Evolutionary conservation across 2,329 filamentous ascomycete genomes (phyloP), one percentile per base, ranked within the genome.

Genomic region (Penicillium thymicola): DNA sequence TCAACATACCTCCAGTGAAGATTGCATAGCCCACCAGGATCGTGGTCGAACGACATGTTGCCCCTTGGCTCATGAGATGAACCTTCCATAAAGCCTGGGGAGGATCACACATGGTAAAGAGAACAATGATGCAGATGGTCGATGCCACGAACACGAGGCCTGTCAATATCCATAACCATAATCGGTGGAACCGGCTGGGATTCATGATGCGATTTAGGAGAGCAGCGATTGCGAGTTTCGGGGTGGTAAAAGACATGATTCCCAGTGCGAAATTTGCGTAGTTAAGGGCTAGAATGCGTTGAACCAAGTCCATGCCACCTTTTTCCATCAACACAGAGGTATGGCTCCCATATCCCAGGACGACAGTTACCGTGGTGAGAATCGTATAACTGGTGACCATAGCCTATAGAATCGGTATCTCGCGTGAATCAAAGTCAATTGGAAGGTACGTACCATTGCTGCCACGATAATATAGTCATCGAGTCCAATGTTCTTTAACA

Each of bases 51-150:
- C 71, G 72, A 59, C 72, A 80, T 8, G 34, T 70, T 7, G 70
- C 73, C 3, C 42, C 73, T 66, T 4, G 65, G 59, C 18, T 70
- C 8, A 61, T 42, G 13, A 64, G 50, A 67, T 49, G 49, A 14
- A 48, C 57, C 36, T 74, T 65, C 79, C 79, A 81, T 18, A 74
- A 66, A 0, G 75, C 71, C 27, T 54, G 45, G 0, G 65, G 59
- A 0, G 79, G 78, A 1, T 63, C 65, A 64, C 79, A 81, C 54
- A 75, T 76, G 4, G 70, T 74, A 41, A 78, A 75, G 0, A 79
- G 60, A 6, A 79, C 66, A 18, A 77, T 60, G 16, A 79, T 68
- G 40, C 70, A 75, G 11, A 67, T 67, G 0, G 72, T 52, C 13
- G 76, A 62, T 2, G 67, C 64, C 8, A 72, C 34, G 14, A 71